A percentile compares a stretch with the other conserved stretches of the same genome.
Conservation (phyloP, 352 stramenopile species). For the Globisporangium spiculum region DNA sequence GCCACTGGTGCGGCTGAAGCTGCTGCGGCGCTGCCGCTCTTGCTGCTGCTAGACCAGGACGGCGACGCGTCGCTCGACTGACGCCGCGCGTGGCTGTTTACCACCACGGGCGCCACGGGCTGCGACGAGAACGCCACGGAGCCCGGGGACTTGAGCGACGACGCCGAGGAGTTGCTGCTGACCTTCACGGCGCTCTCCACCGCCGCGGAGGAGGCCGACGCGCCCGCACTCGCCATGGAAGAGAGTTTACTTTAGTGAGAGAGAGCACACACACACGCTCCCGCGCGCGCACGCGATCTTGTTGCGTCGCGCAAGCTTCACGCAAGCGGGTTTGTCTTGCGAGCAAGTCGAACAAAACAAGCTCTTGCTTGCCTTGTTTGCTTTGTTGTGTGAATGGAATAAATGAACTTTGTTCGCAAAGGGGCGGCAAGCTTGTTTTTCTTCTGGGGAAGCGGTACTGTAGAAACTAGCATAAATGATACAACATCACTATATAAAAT, state of each 20-base stretch:
- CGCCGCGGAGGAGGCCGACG: background rate
- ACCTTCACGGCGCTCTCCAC: background rate
- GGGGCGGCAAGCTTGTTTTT: too few relatives aligned
- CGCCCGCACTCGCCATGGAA: background rate
- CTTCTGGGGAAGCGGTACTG: background rate
- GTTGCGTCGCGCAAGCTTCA: background rate
- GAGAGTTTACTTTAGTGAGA: background rate
- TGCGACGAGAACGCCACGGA: slow-evolving; percentile 36
- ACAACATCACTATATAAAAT: background rate
- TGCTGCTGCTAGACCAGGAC: background rate
- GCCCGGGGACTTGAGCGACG: slow-evolving; percentile 20
- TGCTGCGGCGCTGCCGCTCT: background rate
- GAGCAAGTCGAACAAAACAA: background rate
- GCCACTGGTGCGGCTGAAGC: background rate
- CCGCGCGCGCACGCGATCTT: background rate
- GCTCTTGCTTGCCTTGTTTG: background rate
- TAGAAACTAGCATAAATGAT: background rate
- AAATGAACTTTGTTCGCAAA: too few relatives aligned
- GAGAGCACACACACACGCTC: background rate
- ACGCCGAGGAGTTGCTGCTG: background rate
- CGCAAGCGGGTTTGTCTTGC: background rate
- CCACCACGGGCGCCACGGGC: slow-evolving; percentile 31
- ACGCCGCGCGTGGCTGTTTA: slow-evolving; percentile 25
- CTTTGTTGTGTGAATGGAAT: background rate
- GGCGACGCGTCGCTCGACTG: slow-evolving; percentile 17